These are phyloP conservation scores for Sarocladium oryzae DNA, from an alignment of 2,329 filamentous ascomycete species.

Conservation along the genomic window DNA sequence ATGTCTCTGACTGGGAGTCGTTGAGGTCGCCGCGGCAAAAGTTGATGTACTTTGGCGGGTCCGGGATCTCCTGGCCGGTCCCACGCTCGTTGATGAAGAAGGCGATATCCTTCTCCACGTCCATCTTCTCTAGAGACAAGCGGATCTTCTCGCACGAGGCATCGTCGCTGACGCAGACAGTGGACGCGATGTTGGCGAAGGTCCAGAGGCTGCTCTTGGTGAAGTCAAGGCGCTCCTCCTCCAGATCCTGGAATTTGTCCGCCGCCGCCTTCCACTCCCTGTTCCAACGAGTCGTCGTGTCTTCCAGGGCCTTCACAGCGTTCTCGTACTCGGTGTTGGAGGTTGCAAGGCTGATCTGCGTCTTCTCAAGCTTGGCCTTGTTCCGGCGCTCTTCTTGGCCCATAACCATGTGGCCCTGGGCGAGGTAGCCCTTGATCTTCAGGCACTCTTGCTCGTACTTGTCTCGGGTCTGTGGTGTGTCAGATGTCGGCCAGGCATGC, in stretches of 20 bases:
- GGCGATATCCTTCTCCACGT: conserved; percentile 91
- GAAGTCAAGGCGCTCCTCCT: conserved; percentile 94
- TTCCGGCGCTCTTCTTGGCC: conserved; percentile 98
- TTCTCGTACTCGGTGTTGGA: conserved; percentile 92
- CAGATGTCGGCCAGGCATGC: neutral
- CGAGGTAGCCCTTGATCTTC: conserved; percentile 96
- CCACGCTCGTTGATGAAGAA: conserved; percentile 82
- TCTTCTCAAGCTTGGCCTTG: conserved; percentile 98
- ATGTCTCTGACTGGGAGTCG: conserved; percentile 75
- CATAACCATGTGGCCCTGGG: conserved; percentile 99
- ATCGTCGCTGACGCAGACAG: conserved; percentile 96
- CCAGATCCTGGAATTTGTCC: conserved; percentile 98
- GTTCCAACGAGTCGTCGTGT: conserved; percentile 94
- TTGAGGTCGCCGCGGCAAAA: conserved; percentile 84
- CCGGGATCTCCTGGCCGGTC: conserved; percentile 95
- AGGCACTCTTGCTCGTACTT: conserved; percentile 96
- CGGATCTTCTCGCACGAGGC: conserved; percentile 94
- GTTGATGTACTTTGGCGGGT: conserved; percentile 97
- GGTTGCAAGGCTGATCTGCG: conserved; percentile 85
- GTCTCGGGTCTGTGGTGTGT: conserved; percentile 62
- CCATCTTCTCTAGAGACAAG: conserved; percentile 86
- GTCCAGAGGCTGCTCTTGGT: conserved; percentile 97
- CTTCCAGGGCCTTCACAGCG: conserved; percentile 87
- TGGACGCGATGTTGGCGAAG: conserved; percentile 95
- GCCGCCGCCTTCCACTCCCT: conserved; percentile 97